Conservation (phyloP, 768 basidiomycete species). For the Flagelloscypha sp. region DNA sequence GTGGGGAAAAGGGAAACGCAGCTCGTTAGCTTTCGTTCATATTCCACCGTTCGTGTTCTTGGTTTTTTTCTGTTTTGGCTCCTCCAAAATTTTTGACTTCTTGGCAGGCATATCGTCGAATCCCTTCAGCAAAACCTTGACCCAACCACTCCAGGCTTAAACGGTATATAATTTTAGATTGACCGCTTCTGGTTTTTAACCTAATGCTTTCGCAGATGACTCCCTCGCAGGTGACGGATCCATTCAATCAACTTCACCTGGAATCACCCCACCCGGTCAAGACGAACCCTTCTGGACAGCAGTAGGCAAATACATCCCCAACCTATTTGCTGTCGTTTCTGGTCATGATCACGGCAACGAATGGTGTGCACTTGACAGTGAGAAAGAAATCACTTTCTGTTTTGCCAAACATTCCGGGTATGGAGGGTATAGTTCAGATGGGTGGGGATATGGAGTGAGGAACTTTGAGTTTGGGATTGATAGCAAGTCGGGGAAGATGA, state of each 20-base stretch:
- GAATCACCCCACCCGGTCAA: conserved; percentile 28
- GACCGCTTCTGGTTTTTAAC: neutral
- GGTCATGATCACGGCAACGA: conserved; percentile 77
- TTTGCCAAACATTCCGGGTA: conserved; percentile 75
- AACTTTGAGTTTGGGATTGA: conserved; percentile 51
- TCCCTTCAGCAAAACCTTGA: conserved; percentile 27
- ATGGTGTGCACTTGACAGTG: conserved; percentile 66
- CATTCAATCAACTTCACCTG: conserved; percentile 48
- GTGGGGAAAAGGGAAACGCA: conserved; percentile 49
- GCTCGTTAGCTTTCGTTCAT: conserved; percentile 64
- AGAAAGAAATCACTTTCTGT: conserved; percentile 59
- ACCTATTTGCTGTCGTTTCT: conserved; percentile 59
- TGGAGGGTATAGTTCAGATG: conserved; percentile 45
- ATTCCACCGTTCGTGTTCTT: conserved; percentile 53
- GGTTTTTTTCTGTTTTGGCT: neutral
- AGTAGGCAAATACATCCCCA: conserved; percentile 49
- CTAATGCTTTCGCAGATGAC: conserved; percentile 42
- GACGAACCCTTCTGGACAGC: conserved; percentile 59
- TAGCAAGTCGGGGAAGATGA: conserved; percentile 25
- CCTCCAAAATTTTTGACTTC: neutral
- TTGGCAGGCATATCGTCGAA: conserved; percentile 26
- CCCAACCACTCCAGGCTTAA: conserved; percentile 33
- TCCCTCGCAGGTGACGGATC: conserved; percentile 42
- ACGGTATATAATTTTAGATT: conserved; percentile 21
- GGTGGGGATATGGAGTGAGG: conserved; percentile 62